These are phyloP conservation scores for Neopestalotiopsis sp. DNA, from an alignment of 2,329 filamentous ascomycete species.

Conservation along the genomic window DNA sequence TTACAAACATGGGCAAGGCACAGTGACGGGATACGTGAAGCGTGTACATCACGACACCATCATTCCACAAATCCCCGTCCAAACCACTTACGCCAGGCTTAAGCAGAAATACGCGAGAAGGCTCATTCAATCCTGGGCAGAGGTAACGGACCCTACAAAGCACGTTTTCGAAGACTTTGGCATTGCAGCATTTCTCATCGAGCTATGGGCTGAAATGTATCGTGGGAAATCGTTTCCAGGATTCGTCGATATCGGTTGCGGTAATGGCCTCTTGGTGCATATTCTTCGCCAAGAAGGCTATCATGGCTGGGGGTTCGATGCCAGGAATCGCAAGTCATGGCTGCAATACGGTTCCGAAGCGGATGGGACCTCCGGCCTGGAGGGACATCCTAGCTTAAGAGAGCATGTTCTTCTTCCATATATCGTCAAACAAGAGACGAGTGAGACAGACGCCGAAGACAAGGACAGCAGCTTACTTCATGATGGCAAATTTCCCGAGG, in stretches of 20 bases:
- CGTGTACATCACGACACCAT: constrained; percentile 83
- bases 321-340: constrained; percentile 86
- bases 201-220: constrained; percentile 91
- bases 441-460: constrained; percentile 21
- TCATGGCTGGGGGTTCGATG: constrained; percentile 88
- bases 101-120: constrained; percentile 78
- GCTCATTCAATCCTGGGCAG: constrained; percentile 79
- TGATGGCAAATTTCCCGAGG: constrained; percentile 70
- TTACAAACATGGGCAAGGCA: constrained; percentile 75
- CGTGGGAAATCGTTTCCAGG: constrained; percentile 68
- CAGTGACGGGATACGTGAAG: constrained; percentile 73
- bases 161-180: constrained; percentile 94
- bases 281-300: constrained; percentile 84
- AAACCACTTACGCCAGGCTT: constrained; percentile 80
- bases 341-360: constrained; percentile 60
- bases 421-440: constrained; percentile 35
- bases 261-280: constrained; percentile 88
- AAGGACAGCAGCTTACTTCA: constrained; percentile 42
- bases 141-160: constrained; percentile 85
- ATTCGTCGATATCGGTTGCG: constrained; percentile 95
- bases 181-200: constrained; percentile 90
- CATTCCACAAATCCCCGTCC: constrained; percentile 76
- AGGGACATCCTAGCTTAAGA: constrained; percentile 40
- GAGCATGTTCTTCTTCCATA: constrained; percentile 56
- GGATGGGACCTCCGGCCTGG: constrained; percentile 25